These are phyloP conservation scores for Cladosporium sp. DNA, from an alignment of 2,329 filamentous ascomycete species.

Conservation along the genomic window DNA sequence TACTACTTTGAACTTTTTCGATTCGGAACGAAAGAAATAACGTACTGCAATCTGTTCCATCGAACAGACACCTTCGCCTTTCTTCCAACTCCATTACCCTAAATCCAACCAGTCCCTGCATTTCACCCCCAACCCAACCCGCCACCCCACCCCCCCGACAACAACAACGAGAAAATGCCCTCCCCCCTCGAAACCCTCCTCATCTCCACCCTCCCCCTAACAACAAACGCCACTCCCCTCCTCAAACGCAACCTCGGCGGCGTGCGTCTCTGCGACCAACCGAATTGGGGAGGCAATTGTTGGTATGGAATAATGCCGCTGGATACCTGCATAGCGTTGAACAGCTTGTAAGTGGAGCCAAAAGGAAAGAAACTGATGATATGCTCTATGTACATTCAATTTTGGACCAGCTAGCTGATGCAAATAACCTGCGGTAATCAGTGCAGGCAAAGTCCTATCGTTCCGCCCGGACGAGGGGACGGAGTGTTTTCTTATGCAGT, in stretches of 20 bases:
- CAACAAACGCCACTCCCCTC: neutral
- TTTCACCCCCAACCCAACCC: neutral
- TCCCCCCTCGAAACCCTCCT: neutral
- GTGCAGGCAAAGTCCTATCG: slow-evolving; percentile 20
- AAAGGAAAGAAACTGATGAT: no score
- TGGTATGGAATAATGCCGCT: slow-evolving; percentile 21
- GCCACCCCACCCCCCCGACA: neutral
- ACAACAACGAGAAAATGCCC: neutral
- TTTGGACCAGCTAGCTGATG: neutral
- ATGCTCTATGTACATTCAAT: no score
- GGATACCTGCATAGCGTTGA: slow-evolving; percentile 23
- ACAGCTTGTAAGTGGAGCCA: slow-evolving; percentile 29
- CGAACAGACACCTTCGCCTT: no score
- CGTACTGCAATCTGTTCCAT: no score
- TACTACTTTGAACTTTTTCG: no score
- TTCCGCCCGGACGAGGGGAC: slow-evolving; percentile 22
- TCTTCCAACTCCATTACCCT: neutral
- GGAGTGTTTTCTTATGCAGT: slow-evolving; percentile 30
- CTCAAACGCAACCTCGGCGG: slow-evolving; percentile 25
- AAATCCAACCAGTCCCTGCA: neutral
- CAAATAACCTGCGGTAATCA: slow-evolving; percentile 5
- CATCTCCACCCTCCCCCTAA: neutral
- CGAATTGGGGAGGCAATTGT: slow-evolving; percentile 25
- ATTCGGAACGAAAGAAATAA: no score
- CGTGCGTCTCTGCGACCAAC: slow-evolving; percentile 27